Evolutionary conservation across 352 stramenopile genomes (phyloP), one percentile per base, ranked within the genome.

Genomic region (Pythium sp.): DNA sequence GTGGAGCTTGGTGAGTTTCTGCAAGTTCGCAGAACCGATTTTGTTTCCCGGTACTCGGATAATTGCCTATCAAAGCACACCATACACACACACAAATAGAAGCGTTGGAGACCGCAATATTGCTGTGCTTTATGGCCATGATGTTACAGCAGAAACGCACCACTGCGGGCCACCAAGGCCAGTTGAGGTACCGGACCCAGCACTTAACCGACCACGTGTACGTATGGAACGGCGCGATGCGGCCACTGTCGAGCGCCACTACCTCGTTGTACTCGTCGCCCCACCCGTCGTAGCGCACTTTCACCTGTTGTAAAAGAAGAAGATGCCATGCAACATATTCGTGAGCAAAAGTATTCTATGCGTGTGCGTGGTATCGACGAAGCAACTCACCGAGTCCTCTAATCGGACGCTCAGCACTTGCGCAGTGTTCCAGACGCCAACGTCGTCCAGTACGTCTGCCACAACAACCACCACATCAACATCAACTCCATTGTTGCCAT

Each of bases 131-230:
- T 18, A 46, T 12, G 12, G 12, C 12, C 15, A 46, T 18, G 38
- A 14, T 15, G 12, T 15, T n/a, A 47, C 41, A 8, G 5, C 41
- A 20, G 20, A 47, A 2, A 73, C 76, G n/a, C 53, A 94, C 86
- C 32, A 94, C 24, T 4, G 82, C 85, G 4, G 86, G 84, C 86
- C 86, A 94, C 55, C 79, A 72, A 1, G 84, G 86, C 82, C 83
- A 94, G 59, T 94, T 94, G 18, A 82, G 73, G 68, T 91, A 94
- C 63, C 89, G 90, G 56, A 84, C 82, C 86, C 86, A 94, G 64
- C 84, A 90, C 65, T 92, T 92, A 66, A 92, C 84, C 8, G 73
- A 67, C 82, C 77, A 92, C 56, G 86, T 94, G 64, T 86, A 94
- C 36, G 84, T 91, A 59, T 94, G 79, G 68, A 84, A 92, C 8